A percentile compares a stretch with the other conserved stretches of the same genome.
phyloP scores from a whole-genome alignment of 306 rosid genomes.

The Malus asiatica region DNA sequence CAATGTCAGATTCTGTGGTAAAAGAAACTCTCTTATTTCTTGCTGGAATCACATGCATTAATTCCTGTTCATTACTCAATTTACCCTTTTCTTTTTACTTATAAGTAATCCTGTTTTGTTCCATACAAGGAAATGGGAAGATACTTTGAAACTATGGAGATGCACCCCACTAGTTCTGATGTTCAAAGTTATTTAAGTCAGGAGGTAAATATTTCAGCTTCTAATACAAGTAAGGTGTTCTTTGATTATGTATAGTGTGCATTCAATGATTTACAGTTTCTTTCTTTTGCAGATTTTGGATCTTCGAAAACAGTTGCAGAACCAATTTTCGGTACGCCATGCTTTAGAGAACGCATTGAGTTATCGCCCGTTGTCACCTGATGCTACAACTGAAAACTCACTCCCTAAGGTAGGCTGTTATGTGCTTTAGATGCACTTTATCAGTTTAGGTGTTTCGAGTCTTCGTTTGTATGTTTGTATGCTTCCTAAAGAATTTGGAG shows the following conservation, averaged over 20 bases:
- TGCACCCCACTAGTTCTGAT: constrained; percentile 29
- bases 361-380: constrained; percentile 47
- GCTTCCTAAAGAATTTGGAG: not conserved
- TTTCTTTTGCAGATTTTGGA: constrained; percentile 46
- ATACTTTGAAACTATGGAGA: constrained; percentile 47
- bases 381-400: constrained; percentile 34
- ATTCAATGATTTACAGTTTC: constrained; percentile 14
- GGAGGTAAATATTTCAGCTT: constrained; percentile 46
- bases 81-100: not conserved
- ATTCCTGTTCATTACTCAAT: not conserved
- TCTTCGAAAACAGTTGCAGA: constrained; percentile 67
- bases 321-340: constrained; percentile 52
- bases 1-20: not conserved
- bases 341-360: constrained; percentile 61
- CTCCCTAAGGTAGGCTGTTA: constrained; percentile 59
- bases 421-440: not conserved
- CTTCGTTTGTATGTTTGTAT: not conserved
- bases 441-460: not conserved
- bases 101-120: constrained; percentile 11
- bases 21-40: not conserved
- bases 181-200: constrained; percentile 59
- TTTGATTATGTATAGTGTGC: not conserved
- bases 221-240: not conserved
- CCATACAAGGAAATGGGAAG: constrained; percentile 32
- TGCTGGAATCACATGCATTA: not conserved